A percentile compares a stretch with the other conserved stretches of the same genome.
These are phyloP conservation scores for Clavispora fructus DNA, from an alignment of 805 yeast species.

Conservation along the genomic window DNA sequence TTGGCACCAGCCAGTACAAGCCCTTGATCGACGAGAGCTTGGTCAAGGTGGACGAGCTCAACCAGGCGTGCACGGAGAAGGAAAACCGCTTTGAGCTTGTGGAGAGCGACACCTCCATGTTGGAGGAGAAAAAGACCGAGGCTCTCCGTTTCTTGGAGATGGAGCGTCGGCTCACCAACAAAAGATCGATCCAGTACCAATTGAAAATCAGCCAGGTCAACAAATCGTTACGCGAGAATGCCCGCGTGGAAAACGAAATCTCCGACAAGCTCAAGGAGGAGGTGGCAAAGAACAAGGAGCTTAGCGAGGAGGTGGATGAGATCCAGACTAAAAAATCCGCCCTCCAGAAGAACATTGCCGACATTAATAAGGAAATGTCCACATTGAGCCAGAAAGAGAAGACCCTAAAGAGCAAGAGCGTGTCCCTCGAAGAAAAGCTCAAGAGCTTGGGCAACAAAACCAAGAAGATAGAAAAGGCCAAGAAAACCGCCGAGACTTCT, in stretches of 20 bases:
- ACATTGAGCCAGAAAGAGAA: slow-evolving; percentile 25
- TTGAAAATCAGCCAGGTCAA: slow-evolving; percentile 38
- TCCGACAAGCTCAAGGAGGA: slow-evolving; percentile 41
- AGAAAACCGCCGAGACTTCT: slow-evolving; percentile 43
- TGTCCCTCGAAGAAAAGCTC: slow-evolving; percentile 69
- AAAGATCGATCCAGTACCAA: slow-evolving; percentile 56
- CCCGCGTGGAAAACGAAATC: slow-evolving; percentile 33
- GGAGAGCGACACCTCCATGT: slow-evolving; percentile 60
- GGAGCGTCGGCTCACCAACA: slow-evolving; percentile 56
- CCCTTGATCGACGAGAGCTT: slow-evolving; percentile 62
- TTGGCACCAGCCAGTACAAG: slow-evolving; percentile 88
- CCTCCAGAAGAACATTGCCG: slow-evolving; percentile 10
- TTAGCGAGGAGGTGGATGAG: slow-evolving; percentile 24
- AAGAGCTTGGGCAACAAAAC: slow-evolving; percentile 59
- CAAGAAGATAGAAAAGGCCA: slow-evolving; percentile 53
- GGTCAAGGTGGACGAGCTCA: slow-evolving; percentile 61
- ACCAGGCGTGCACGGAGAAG: slow-evolving; percentile 77
- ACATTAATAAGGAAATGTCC: slow-evolving; percentile 17
- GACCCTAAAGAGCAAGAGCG: slow-evolving; percentile 43
- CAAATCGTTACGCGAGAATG: slow-evolving; percentile 34
- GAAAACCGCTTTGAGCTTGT: slow-evolving; percentile 76
- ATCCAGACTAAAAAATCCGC: slow-evolving; percentile 26
- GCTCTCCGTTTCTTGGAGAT: slow-evolving; percentile 61
- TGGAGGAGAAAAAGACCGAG: slow-evolving; percentile 63
- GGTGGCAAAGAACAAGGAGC: slow-evolving; percentile 34